Conservation (phyloP, 176 grass and related monocot genomes). For the Carex myosuroides region DNA sequence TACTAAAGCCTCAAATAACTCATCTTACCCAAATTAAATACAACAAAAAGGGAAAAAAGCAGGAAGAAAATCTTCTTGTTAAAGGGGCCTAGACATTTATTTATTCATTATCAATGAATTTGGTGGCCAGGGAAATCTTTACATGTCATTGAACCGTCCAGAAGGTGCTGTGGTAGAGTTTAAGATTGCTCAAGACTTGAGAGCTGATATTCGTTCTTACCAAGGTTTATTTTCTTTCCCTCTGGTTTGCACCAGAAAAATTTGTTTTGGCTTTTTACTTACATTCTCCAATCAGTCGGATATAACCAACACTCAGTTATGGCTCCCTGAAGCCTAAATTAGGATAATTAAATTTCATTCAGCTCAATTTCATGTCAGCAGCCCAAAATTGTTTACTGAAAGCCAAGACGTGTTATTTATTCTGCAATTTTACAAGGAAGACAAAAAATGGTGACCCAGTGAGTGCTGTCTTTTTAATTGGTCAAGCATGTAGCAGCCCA, state of each 20-base stretch:
- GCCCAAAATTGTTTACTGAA: neutral
- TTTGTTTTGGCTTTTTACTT: neutral
- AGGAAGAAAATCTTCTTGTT: neutral
- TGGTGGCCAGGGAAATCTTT: conserved; percentile 55
- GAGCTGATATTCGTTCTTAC: conserved; percentile 91
- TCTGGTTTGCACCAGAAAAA: neutral
- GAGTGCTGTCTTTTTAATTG: neutral
- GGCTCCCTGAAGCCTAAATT: neutral
- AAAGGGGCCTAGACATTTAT: neutral
- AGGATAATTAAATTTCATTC: neutral
- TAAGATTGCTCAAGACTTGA: conserved; percentile 87
- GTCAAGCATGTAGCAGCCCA: neutral
- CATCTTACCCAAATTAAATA: neutral
- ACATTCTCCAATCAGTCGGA: neutral
- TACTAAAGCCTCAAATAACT: neutral
- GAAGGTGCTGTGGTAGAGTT: conserved; percentile 84
- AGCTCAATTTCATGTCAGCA: neutral
- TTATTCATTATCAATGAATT: neutral
- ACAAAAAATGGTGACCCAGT: neutral
- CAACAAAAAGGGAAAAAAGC: neutral
- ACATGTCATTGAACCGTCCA: conserved; percentile 78
- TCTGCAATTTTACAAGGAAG: neutral
- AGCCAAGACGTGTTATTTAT: neutral
- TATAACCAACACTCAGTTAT: neutral
- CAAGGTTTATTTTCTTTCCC: conserved; percentile 52